These are phyloP conservation scores for Abortiporus biennis DNA, from an alignment of 1,284 basidiomycete genomes.

Conservation along the genomic window DNA sequence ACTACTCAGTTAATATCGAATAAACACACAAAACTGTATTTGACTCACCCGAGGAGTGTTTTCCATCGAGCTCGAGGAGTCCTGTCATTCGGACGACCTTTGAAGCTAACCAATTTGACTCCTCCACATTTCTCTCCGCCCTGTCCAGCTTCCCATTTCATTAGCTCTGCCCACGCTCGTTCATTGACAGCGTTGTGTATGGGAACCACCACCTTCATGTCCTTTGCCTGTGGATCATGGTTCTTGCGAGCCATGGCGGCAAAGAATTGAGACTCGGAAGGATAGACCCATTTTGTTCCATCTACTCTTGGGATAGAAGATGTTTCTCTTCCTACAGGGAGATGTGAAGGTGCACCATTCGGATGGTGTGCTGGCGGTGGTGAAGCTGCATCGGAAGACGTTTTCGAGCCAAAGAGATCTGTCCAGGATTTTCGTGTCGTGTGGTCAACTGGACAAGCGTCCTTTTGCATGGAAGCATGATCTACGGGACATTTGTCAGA, in stretches of 20 bases:
- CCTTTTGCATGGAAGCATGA: conserved; percentile 25
- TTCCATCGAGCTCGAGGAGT: conserved; percentile 83
- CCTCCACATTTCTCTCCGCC: conserved; percentile 83
- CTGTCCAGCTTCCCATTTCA: conserved; percentile 83
- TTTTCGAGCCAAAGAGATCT: conserved; percentile 29
- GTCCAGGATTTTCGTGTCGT: conserved; percentile 44
- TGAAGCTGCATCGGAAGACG: conserved; percentile 24
- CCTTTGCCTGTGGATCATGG: conserved; percentile 72
- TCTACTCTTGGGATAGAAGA: conserved; percentile 83
- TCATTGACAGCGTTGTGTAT: conserved; percentile 99
- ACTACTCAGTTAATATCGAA: no score
- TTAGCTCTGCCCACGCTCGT: conserved; percentile 87
- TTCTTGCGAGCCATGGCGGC: conserved; percentile 93
- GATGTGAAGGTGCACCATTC: conserved; percentile 20
- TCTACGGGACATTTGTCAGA: conserved; percentile 39
- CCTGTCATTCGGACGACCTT: conserved; percentile 68
- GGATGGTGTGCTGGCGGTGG: conserved; percentile 13
- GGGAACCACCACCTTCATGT: conserved; percentile 95
- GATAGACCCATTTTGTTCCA: conserved; percentile 90
- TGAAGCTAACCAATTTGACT: conserved; percentile 80
- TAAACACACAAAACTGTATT: conserved; percentile 3
- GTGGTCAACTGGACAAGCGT: conserved; percentile 48
- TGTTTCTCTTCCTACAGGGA: conserved; percentile 69
- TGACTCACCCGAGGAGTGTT: conserved; percentile 78
- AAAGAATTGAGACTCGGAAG: conserved; percentile 97